These are phyloP conservation scores for Aspergillus neotritici DNA, from an alignment of 2,329 filamentous ascomycete genomes.

Conservation along the genomic window DNA sequence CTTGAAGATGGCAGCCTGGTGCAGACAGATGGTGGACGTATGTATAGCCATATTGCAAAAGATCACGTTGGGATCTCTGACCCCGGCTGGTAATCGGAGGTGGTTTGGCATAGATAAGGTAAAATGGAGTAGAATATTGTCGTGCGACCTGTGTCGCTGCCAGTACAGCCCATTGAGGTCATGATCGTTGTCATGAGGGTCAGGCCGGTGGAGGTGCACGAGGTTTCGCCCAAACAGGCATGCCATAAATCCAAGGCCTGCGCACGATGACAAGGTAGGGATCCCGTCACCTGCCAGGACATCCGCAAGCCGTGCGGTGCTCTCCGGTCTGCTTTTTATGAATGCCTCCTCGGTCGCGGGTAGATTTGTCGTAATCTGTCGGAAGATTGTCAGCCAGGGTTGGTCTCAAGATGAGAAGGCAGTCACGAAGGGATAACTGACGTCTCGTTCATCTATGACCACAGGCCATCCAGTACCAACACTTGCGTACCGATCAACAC, in stretches of 20 bases:
- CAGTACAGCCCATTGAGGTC: conserved; percentile 93
- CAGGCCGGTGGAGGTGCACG: conserved; percentile 81
- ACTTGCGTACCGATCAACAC: conserved; percentile 83
- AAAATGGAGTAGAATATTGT: conserved; percentile 84
- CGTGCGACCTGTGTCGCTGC: conserved; percentile 84
- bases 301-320: conserved; percentile 59
- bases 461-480: conserved; percentile 98
- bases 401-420: neutral
- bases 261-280: conserved; percentile 68
- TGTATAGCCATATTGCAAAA: conserved; percentile 97
- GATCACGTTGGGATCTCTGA: conserved; percentile 75
- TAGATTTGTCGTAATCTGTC: conserved; percentile 70
- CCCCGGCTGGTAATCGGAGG: conserved; percentile 70
- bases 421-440: conserved; percentile 30
- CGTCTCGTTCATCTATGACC: conserved; percentile 83
- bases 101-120: conserved; percentile 74
- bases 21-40: conserved; percentile 93
- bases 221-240: conserved; percentile 87
- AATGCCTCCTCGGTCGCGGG: conserved; percentile 82
- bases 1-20: conserved; percentile 97
- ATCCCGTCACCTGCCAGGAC: conserved; percentile 61
- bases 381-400: conserved; percentile 14
- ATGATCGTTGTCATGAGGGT: conserved; percentile 71
- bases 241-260: conserved; percentile 76
- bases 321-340: conserved; percentile 68